phyloP scores from a whole-genome alignment of 2,329 filamentous ascomycete genomes.

The Paraconiothyrium sp. region DNA sequence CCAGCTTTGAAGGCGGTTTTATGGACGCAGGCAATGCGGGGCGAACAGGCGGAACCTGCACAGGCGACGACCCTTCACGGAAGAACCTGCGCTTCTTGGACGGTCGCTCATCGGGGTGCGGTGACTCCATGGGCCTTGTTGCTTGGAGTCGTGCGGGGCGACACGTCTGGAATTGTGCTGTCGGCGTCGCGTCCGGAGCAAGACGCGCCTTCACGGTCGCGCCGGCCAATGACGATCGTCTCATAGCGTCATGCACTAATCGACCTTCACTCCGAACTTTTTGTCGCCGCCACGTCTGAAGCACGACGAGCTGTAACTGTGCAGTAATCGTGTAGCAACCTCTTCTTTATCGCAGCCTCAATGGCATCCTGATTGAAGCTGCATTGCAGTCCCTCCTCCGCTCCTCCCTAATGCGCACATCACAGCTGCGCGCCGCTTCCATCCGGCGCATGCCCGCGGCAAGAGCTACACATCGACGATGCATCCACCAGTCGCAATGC shows the following conservation, averaged over 20 bases:
- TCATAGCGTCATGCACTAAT: constrained; percentile 39
- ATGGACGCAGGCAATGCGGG: constrained; percentile 42
- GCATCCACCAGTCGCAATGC: constrained; percentile 35
- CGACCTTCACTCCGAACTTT: constrained; percentile 20
- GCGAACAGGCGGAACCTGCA: constrained; percentile 25
- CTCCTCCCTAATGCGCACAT: constrained; percentile 35
- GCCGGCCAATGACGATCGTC: constrained; percentile 31
- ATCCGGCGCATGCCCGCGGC: constrained; percentile 25
- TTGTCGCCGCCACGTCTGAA: constrained; percentile 7
- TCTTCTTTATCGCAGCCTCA: not conserved
- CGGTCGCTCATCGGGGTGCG: constrained; percentile 63
- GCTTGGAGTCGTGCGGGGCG: constrained; percentile 13
- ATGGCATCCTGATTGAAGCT: constrained; percentile 7
- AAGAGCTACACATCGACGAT: constrained; percentile 21
- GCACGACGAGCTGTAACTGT: constrained; percentile 13
- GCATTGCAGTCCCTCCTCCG: not conserved
- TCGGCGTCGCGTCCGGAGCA: constrained; percentile 34
- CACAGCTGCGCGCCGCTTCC: constrained; percentile 31
- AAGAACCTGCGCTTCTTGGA: constrained; percentile 72
- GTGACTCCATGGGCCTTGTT: constrained; percentile 45
- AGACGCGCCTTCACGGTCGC: constrained; percentile 45
- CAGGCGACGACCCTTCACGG: constrained; percentile 58
- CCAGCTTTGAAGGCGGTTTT: constrained; percentile 35
- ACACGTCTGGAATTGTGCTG: constrained; percentile 7
- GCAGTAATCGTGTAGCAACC: not conserved